phyloP scores from a whole-genome alignment of 2,329 filamentous ascomycete species.

The Talaromyces piceae region DNA sequence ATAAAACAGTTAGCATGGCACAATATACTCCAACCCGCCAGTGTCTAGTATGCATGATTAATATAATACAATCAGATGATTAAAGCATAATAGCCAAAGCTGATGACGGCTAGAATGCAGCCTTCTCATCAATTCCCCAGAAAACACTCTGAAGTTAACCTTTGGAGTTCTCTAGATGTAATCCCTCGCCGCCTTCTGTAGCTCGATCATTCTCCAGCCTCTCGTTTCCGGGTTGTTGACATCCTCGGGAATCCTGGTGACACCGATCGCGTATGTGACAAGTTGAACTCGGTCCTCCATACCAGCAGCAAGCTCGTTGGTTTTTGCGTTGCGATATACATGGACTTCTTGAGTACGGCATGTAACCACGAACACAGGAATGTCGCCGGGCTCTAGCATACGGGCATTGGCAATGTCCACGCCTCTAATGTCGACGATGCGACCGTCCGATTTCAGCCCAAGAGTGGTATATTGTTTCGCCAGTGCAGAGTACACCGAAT shows the following conservation, averaged over 20 bases:
- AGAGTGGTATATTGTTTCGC: conserved; percentile 93
- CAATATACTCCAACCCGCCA: conserved; percentile 24
- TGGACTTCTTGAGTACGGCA: conserved; percentile 97
- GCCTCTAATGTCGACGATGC: conserved; percentile 88
- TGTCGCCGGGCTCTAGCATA: conserved; percentile 43
- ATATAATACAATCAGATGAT: conserved; percentile 31
- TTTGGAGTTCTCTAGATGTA: too few species aligned
- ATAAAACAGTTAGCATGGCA: conserved; percentile 2
- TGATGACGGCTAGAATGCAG: neutral
- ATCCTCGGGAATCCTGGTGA: conserved; percentile 88
- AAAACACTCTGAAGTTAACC: neutral
- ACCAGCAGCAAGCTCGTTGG: conserved; percentile 78
- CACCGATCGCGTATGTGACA: conserved; percentile 95
- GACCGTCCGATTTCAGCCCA: conserved; percentile 88
- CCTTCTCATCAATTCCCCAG: neutral
- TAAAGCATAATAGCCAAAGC: conserved; percentile 5
- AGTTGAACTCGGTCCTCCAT: conserved; percentile 99
- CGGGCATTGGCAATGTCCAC: conserved; percentile 61
- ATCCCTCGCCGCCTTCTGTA: conserved; percentile 96
- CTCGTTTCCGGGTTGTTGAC: conserved; percentile 95
- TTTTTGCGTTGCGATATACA: conserved; percentile 89
- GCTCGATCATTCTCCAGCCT: conserved; percentile 94
- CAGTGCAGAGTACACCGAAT: conserved; percentile 91
- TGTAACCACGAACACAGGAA: conserved; percentile 91
- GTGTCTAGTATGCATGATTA: conserved; percentile 30